Conservation (phyloP, 371 early-diverging fungal genomes). For the Saksenaea vasiformis region DNA sequence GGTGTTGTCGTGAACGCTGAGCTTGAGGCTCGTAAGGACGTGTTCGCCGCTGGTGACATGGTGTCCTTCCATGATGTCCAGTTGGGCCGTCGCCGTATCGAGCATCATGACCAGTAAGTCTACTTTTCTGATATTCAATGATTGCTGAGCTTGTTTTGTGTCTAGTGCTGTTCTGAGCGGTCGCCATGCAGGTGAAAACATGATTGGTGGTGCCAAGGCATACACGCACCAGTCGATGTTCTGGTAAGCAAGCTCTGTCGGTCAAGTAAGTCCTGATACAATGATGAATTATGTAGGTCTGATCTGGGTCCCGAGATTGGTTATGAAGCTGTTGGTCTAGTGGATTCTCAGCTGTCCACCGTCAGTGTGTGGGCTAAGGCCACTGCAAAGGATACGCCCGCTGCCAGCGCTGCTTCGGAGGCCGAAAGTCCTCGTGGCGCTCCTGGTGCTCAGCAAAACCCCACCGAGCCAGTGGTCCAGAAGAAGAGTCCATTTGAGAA, state of each 20-base stretch:
- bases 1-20: conserved; percentile 80
- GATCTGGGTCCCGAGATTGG: conserved; percentile 74
- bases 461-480: conserved; percentile 29
- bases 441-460: conserved; percentile 26
- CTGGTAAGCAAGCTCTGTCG: conserved; percentile 45
- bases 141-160: not conserved
- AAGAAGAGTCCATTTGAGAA: conserved; percentile 30
- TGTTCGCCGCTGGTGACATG: conserved; percentile 80
- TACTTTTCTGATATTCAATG: not conserved
- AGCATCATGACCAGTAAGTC: conserved; percentile 69
- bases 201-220: conserved; percentile 63
- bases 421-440: conserved; percentile 38
- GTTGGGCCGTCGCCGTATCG: conserved; percentile 76
- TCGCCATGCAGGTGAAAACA: conserved; percentile 73
- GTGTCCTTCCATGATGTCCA: conserved; percentile 75
- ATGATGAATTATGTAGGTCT: conserved; percentile 24
- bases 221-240: conserved; percentile 80
- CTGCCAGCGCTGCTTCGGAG: conserved; percentile 40
- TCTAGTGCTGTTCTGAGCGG: conserved; percentile 67
- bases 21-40: conserved; percentile 71
- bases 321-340: conserved; percentile 79
- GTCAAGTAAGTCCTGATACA: not conserved
- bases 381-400: conserved; percentile 51
- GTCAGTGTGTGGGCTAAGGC: conserved; percentile 76
- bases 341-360: conserved; percentile 69